These are phyloP conservation scores for Schizosaccharomyces octosporus DNA, from an alignment of 805 yeast species.

Conservation along the genomic window DNA sequence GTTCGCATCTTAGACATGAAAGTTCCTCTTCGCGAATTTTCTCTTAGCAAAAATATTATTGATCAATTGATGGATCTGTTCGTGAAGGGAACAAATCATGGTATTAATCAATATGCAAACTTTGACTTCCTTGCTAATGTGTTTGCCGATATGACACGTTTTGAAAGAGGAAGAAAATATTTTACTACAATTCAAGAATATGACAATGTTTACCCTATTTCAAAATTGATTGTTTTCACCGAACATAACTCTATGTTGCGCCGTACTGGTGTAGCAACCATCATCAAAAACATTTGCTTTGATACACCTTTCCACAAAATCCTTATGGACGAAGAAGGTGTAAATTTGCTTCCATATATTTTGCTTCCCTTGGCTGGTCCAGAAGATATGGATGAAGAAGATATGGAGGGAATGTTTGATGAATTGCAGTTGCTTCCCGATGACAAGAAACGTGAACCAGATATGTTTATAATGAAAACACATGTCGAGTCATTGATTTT, in stretches of 20 bases:
- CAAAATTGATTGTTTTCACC: conserved; percentile 63
- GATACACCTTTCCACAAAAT: conserved; percentile 44
- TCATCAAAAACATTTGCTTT: conserved; percentile 70
- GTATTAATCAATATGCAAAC: conserved; percentile 44
- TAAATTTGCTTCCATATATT: conserved; percentile 60
- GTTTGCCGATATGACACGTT: conserved; percentile 74
- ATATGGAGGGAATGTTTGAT: conserved; percentile 67
- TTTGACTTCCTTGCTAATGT: conserved; percentile 68
- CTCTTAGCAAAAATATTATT: conserved; percentile 19
- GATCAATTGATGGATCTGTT: conserved; percentile 75
- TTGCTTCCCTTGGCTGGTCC: conserved; percentile 62
- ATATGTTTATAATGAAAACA: conserved; percentile 31
- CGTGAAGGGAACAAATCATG: conserved; percentile 57
- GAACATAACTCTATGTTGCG: conserved; percentile 53
- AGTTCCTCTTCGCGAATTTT: conserved; percentile 3
- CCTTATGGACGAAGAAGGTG: conserved; percentile 30
- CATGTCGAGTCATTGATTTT: conserved; percentile 63
- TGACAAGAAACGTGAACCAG: conserved; percentile 56
- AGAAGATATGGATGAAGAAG: conserved; percentile 56
- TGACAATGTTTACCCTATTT: conserved; percentile 53
- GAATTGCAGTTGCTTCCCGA: conserved; percentile 58
- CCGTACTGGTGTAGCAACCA: conserved; percentile 79
- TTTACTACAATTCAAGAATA: conserved; percentile 48
- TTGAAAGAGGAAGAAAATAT: conserved; percentile 31
- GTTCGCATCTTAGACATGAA: conserved; percentile 4